Percentiles rank a stretch among this genome's conserved stretches.
phyloP scores from a whole-genome alignment of 371 early-diverging fungal species.

The Rhizopus arrhizus region DNA sequence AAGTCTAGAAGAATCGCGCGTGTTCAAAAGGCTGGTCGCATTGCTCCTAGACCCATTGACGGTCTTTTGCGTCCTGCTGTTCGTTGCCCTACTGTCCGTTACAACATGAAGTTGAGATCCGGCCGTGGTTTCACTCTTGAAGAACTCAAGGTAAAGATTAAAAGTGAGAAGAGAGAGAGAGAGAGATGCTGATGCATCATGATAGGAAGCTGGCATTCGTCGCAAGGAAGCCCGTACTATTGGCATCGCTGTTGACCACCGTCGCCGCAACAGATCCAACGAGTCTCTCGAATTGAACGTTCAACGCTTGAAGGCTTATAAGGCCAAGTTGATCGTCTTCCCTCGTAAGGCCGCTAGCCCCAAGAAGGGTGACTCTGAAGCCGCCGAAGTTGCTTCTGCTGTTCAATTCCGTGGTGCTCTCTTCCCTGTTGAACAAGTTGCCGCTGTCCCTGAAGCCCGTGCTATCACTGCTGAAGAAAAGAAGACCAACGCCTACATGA shows the following conservation, averaged over 20 bases:
- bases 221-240: slow-evolving; percentile 95
- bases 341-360: slow-evolving; percentile 89
- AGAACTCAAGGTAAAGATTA: slow-evolving; percentile 87
- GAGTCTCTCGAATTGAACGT: slow-evolving; percentile 96
- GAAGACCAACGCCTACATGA: slow-evolving; percentile 77
- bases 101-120: slow-evolving; percentile 98
- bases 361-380: slow-evolving; percentile 78
- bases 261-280: slow-evolving; percentile 96
- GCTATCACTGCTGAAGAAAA: slow-evolving; percentile 87
- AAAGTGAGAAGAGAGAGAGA: slow-evolving; percentile 1
- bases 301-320: slow-evolving; percentile 96
- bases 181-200: slow-evolving; percentile 4
- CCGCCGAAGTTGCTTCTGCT: slow-evolving; percentile 69
- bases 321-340: slow-evolving; percentile 91
- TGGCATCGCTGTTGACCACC: slow-evolving; percentile 98
- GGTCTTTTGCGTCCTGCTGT: slow-evolving; percentile 98
- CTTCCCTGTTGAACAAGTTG: slow-evolving; percentile 75
- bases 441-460: slow-evolving; percentile 75
- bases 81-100: slow-evolving; percentile 96
- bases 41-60: slow-evolving; percentile 98
- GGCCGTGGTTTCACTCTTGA: slow-evolving; percentile 99
- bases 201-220: slow-evolving; percentile 89
- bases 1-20: slow-evolving; percentile 88
- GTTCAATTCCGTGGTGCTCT: slow-evolving; percentile 75
- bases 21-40: slow-evolving; percentile 92